Evolutionary conservation across 305 asterid genomes (phyloP).

Genomic region (Fraxinus latifolia): DNA sequence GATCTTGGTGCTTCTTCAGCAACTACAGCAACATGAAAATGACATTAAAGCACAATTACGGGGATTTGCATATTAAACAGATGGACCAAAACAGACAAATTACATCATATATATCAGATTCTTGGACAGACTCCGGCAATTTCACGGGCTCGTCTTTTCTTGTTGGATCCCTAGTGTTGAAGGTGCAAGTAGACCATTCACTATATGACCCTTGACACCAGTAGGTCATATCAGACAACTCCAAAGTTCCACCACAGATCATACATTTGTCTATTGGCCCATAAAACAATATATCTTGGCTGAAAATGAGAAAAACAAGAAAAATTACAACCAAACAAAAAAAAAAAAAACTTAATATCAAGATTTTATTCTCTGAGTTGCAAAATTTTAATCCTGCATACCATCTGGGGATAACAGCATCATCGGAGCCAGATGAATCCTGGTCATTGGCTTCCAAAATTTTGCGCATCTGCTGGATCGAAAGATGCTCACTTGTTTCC

Average conservation of each 20-base stretch:
- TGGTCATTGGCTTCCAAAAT: slow-evolving; percentile 69
- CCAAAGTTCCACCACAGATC: slow-evolving; percentile 46
- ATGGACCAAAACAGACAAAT: background rate
- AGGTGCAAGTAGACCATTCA: slow-evolving; percentile 76
- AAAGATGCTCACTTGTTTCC: slow-evolving; percentile 53
- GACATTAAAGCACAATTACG: background rate
- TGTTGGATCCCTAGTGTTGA: slow-evolving; percentile 51
- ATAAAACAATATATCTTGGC: slow-evolving; percentile 72
- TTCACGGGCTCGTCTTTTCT: slow-evolving; percentile 48
- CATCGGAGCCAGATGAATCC: slow-evolving; percentile 46
- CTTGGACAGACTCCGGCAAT: slow-evolving; percentile 56
- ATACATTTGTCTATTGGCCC: slow-evolving; percentile 66
- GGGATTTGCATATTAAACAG: background rate
- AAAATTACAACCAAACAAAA: background rate
- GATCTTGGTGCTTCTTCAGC: slow-evolving; percentile 44
- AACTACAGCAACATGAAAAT: slow-evolving; percentile 37
- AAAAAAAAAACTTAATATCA: background rate
- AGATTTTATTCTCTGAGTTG: background rate
- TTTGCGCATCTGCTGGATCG: slow-evolving; percentile 70
- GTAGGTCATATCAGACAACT: slow-evolving; percentile 30
- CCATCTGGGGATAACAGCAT: slow-evolving; percentile 87
- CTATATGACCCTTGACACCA: slow-evolving; percentile 54
- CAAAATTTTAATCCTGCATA: slow-evolving; percentile 19
- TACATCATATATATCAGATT: slow-evolving; percentile 49
- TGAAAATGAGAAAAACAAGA: slow-evolving; percentile 23